A percentile compares a stretch with the other conserved stretches of the same genome.
phyloP scores from a whole-genome alignment of 345 rosid genomes.

The Conringia planisiliqua region DNA sequence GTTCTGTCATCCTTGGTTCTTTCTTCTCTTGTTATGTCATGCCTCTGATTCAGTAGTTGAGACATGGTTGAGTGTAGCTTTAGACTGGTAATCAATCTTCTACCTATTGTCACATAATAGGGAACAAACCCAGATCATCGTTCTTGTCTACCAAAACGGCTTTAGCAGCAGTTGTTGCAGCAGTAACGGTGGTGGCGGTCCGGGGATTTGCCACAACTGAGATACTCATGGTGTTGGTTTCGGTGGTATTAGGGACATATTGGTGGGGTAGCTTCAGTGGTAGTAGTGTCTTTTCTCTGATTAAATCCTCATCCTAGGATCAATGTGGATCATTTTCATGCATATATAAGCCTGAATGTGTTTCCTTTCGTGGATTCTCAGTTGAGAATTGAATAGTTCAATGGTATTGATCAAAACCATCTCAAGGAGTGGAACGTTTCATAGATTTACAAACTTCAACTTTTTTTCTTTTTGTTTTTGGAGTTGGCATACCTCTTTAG shows the following conservation, averaged over 20 bases:
- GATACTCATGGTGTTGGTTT: slow-evolving; percentile 66
- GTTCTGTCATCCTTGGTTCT: slow-evolving; percentile 1
- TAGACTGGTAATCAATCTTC: slow-evolving; percentile 40
- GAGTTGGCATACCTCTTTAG: neutral
- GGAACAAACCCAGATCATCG: slow-evolving; percentile 81
- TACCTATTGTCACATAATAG: slow-evolving; percentile 78
- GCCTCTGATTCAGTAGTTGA: slow-evolving; percentile 28
- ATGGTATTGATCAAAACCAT: slow-evolving; percentile 18
- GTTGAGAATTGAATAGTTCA: neutral
- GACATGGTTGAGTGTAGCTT: slow-evolving; percentile 33
- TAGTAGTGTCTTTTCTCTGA: slow-evolving; percentile 72
- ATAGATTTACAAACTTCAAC: neutral
- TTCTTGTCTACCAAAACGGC: slow-evolving; percentile 76
- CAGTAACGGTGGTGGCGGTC: slow-evolving; percentile 70
- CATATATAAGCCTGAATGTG: neutral
- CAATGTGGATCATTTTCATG: slow-evolving; percentile 7
- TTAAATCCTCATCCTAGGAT: slow-evolving; percentile 21
- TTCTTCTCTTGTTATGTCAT: slow-evolving; percentile 8
- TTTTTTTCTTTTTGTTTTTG: too few species aligned
- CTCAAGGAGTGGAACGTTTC: neutral
- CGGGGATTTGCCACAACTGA: slow-evolving; percentile 58
- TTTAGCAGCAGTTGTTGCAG: slow-evolving; percentile 75
- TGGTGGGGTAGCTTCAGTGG: slow-evolving; percentile 76
- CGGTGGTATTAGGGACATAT: slow-evolving; percentile 71
- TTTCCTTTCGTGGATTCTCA: neutral